Evolutionary conservation across 768 basidiomycete species (phyloP), one percentile per base, ranked within the genome.

Genomic region (Serpula lacrymans): DNA sequence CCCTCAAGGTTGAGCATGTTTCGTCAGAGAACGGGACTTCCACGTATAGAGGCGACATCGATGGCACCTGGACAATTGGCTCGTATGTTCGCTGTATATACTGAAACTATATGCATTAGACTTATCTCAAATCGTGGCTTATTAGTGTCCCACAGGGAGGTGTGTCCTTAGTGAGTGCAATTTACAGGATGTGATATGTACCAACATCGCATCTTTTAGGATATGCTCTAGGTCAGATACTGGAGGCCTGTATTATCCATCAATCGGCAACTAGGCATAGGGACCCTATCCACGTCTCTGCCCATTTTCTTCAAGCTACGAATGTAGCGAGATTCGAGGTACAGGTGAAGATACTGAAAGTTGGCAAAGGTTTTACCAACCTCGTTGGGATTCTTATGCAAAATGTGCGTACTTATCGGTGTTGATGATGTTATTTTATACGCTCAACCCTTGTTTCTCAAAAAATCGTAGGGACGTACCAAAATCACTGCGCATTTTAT

Each of bases 281-380:
- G 13, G 81, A 84, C 47, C 77, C 76, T 13, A 62, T 84, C 31
- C 75, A 84, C 53, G 58, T 82, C 35, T 78, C 74, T 12, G 76
- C 77, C 3, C 76, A 84, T 49, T 86, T 70, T 51, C 62, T 82
- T 27, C 65, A 67, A 16, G 58, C 75, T 2, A 69, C 77, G 1
- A 57, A 58, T 6, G 42, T 63, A 4, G 63, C 59, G 4, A 46
- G 62, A 2, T 78, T 74, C 46, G 68, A 72, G 35, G 68, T 83
- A 9, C 70, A 59, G 33, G 62, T 84, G 1, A 67, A 62, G 5
- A 58, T 53, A 1, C 24, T 80, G n/a, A 78, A 74, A 51, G 55
- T 53, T 5, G 79, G 82, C 2, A 69, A 65, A 33, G 65, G 62
- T 1, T 78, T 81, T 43, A 75, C 77, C 13, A 81, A 81, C 42